Percentiles rank a stretch among this genome's conserved stretches.
Conservation (phyloP, 768 basidiomycete species). For the Leccinellum albellum region DNA sequence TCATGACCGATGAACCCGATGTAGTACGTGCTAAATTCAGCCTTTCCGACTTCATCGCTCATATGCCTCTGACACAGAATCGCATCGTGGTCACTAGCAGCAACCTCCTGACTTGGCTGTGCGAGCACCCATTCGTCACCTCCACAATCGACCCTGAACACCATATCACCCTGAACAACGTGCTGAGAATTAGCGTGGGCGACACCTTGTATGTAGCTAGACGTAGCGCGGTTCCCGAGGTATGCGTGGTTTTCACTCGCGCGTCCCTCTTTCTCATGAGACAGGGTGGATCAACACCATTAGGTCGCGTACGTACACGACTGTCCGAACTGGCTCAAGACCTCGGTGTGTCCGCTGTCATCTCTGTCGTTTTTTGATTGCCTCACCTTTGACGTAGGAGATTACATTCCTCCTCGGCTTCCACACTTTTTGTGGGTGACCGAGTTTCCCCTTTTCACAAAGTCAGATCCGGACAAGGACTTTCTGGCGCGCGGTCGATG, state of each 20-base stretch:
- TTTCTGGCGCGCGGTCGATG: conserved; percentile 82
- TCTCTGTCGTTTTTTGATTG: neutral
- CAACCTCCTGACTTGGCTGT: conserved; percentile 48
- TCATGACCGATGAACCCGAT: conserved; percentile 18
- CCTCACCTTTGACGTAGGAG: conserved; percentile 40
- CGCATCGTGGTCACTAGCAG: conserved; percentile 45
- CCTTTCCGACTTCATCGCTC: neutral
- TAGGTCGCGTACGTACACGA: conserved; percentile 67
- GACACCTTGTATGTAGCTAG: conserved; percentile 57
- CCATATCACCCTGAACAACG: conserved; percentile 35
- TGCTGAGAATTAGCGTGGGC: conserved; percentile 43
- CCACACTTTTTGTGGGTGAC: conserved; percentile 95
- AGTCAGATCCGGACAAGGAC: conserved; percentile 83
- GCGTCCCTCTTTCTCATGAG: conserved; percentile 18
- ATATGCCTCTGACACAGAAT: conserved; percentile 36
- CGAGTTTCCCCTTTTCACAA: conserved; percentile 91
- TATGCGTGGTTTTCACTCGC: conserved; percentile 28
- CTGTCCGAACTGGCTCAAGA: conserved; percentile 64
- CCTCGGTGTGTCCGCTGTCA: conserved; percentile 45
- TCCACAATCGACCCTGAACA: conserved; percentile 24
- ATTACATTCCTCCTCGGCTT: conserved; percentile 47
- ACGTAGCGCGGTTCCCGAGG: conserved; percentile 51
- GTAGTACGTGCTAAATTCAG: conserved; percentile 21
- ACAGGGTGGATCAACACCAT: conserved; percentile 82
- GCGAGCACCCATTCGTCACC: conserved; percentile 30